Percentiles rank a stretch among this genome's conserved stretches.
phyloP scores from a whole-genome alignment of 371 early-diverging fungal genomes.

The Mucor sp. region DNA sequence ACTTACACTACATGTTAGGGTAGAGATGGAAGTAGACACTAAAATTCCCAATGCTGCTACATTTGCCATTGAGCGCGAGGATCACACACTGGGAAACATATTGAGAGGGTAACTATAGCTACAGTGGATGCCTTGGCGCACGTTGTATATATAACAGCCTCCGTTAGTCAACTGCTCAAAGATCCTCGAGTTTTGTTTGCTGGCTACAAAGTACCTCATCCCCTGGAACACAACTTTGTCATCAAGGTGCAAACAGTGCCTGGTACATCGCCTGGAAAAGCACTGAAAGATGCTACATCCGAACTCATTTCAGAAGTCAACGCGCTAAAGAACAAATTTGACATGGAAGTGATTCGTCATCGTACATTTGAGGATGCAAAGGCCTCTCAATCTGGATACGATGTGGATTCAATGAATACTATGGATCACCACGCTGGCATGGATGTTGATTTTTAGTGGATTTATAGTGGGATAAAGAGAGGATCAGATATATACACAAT shows the following conservation, averaged over 20 bases:
- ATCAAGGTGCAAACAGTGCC: conserved; percentile 92
- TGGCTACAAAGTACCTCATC: conserved; percentile 98
- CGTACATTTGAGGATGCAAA: conserved; percentile 52
- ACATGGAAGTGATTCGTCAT: conserved; percentile 58
- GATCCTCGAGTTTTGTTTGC: conserved; percentile 95
- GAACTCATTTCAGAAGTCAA: conserved; percentile 80
- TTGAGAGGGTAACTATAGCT: conserved; percentile 73
- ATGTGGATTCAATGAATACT: conserved; percentile 31
- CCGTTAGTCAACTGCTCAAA: conserved; percentile 79
- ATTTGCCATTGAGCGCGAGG: conserved; percentile 93
- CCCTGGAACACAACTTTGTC: conserved; percentile 90
- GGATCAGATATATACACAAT: background rate
- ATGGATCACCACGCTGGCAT: conserved; percentile 48
- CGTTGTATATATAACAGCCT: no score
- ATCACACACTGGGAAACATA: conserved; percentile 96
- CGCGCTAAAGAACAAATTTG: conserved; percentile 85
- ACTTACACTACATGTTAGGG: conserved; percentile 43
- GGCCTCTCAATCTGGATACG: conserved; percentile 35
- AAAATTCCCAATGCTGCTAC: conserved; percentile 95
- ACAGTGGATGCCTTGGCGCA: no score
- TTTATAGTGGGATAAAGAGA: background rate
- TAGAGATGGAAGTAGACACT: conserved; percentile 84
- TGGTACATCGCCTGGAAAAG: conserved; percentile 82
- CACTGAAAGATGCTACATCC: conserved; percentile 76
- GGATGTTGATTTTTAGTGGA: conserved; percentile 56